A percentile compares a stretch with the other conserved stretches of the same genome.
Conservation (phyloP, 495 filamentous ascomycete species). For the Viridothelium virens region DNA sequence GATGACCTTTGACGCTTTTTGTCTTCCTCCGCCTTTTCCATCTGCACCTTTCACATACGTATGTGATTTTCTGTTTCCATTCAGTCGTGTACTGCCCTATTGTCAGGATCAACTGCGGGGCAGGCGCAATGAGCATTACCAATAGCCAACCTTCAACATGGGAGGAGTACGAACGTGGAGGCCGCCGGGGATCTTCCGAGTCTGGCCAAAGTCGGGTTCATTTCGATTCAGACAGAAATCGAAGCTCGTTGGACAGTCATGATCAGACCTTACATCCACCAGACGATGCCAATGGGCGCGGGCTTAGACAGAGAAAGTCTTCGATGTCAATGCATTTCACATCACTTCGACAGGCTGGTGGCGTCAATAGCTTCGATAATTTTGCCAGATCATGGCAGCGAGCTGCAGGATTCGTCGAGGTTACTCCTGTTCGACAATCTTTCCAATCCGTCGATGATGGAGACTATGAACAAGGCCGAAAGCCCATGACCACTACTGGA, state of each 20-base stretch:
- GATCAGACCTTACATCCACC: constrained; percentile 6
- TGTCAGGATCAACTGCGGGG: background rate
- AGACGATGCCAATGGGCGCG: constrained; percentile 3
- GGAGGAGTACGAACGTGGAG: constrained; percentile 43
- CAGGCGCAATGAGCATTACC: constrained; percentile 10
- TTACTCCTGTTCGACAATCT: constrained; percentile 64
- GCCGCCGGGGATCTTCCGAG: constrained; percentile 34
- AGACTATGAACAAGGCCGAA: constrained; percentile 39
- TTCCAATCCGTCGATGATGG: constrained; percentile 44
- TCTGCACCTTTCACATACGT: background rate
- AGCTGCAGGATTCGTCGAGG: constrained; percentile 80
- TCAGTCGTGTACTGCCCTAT: background rate
- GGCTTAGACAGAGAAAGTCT: constrained; percentile 41
- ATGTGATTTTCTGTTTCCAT: background rate
- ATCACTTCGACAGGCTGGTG: constrained; percentile 68
- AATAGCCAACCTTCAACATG: constrained; percentile 42
- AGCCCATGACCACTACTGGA: constrained; percentile 20
- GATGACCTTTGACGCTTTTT: background rate
- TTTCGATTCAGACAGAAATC: constrained; percentile 22
- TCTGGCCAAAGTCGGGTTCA: constrained; percentile 36
- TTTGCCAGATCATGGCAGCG: constrained; percentile 93
- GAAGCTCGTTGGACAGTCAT: background rate
- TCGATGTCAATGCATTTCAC: constrained; percentile 68
- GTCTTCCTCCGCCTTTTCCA: background rate
- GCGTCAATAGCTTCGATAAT: constrained; percentile 87